Percentiles rank a stretch among this genome's conserved stretches.
phyloP scores from a whole-genome alignment of 495 filamentous ascomycete species.

The Hypoxylon intermedium region DNA sequence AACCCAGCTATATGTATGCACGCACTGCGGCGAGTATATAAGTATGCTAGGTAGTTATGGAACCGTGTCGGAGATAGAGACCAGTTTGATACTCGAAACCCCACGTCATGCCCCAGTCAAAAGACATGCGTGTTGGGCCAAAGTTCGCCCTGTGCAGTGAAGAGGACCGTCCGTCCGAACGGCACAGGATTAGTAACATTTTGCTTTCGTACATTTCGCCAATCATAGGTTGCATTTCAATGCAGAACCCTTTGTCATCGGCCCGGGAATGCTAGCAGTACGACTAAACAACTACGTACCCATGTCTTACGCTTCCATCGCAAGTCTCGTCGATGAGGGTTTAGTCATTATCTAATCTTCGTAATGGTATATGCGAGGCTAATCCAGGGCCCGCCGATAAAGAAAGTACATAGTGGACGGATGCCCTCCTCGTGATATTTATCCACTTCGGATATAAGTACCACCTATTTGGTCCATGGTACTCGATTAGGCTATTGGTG shows the following conservation, averaged over 20 bases:
- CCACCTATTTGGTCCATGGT: neutral
- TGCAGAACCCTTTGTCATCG: conserved; percentile 24
- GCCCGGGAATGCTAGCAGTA: conserved; percentile 29
- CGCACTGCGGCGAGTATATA: conserved; percentile 11
- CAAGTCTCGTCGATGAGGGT: neutral
- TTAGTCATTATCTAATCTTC: conserved; percentile 8
- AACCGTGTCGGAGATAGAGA: conserved; percentile 4
- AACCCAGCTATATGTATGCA: conserved; percentile 10
- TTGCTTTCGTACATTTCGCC: conserved; percentile 11
- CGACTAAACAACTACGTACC: conserved; percentile 2
- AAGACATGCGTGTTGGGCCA: conserved; percentile 7
- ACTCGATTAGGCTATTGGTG: conserved; percentile 8
- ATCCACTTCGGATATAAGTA: conserved; percentile 24
- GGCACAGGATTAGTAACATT: conserved; percentile 26
- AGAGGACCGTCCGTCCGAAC: conserved; percentile 13
- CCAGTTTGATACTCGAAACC: conserved; percentile 5
- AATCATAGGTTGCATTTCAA: conserved; percentile 13
- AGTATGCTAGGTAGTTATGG: conserved; percentile 6
- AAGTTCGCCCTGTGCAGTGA: conserved; percentile 1
- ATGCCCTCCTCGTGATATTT: conserved; percentile 3
- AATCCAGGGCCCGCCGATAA: neutral
- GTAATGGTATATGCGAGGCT: neutral
- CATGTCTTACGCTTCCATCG: neutral
- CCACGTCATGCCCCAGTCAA: conserved; percentile 33
- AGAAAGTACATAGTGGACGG: neutral